Conservation (phyloP, 257 asterid species). For the Fraxinus cuspidata region DNA sequence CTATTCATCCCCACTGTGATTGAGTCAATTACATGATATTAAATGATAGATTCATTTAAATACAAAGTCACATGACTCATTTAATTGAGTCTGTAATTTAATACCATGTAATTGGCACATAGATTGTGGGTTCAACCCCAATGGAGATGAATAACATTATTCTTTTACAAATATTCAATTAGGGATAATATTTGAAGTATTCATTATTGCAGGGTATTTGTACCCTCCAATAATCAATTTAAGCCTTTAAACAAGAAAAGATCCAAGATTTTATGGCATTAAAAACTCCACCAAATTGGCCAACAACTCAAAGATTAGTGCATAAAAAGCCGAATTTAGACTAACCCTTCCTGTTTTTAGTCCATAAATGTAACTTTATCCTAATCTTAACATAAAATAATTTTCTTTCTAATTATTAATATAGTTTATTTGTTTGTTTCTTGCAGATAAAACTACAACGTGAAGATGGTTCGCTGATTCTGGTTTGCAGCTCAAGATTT, state of each 20-base stretch:
- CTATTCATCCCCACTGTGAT: no score
- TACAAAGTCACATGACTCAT: no score
- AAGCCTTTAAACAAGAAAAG: constrained; percentile 22
- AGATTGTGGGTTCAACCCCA: no score
- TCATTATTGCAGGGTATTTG: neutral
- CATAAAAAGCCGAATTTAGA: constrained; percentile 11
- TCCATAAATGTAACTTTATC: neutral
- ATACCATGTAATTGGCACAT: no score
- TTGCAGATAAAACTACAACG: constrained; percentile 24
- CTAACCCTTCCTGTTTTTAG: neutral
- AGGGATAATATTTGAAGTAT: neutral
- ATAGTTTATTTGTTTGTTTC: neutral
- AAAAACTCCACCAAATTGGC: constrained; percentile 19
- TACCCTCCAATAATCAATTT: neutral
- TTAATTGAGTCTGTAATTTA: no score
- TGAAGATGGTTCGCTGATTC: constrained; percentile 20
- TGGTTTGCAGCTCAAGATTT: neutral
- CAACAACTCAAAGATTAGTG: neutral
- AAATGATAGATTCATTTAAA: no score
- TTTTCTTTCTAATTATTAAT: neutral
- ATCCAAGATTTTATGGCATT: neutral
- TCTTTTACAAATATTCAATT: neutral
- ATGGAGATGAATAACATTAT: no score
- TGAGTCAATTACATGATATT: no score
- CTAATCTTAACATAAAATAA: neutral